A percentile compares a stretch with the other conserved stretches of the same genome.
These are phyloP conservation scores for Alternaria consortialis DNA, from an alignment of 2,329 filamentous ascomycete species.

Conservation along the genomic window DNA sequence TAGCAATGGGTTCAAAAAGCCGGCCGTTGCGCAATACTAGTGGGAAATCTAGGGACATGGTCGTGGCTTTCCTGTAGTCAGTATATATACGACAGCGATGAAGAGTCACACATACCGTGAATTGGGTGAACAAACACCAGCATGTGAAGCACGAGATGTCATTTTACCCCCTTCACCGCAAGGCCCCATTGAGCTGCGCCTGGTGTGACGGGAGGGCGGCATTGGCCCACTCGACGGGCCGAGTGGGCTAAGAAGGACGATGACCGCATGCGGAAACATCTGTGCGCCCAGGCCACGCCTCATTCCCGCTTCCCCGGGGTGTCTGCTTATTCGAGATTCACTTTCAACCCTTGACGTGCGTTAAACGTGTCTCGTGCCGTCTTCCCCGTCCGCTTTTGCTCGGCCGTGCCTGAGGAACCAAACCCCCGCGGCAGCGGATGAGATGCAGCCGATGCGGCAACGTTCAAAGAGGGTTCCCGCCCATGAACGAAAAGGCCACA, in stretches of 20 bases:
- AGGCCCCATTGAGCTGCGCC: constrained; percentile 29
- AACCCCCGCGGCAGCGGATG: constrained; percentile 32
- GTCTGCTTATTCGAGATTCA: constrained; percentile 27
- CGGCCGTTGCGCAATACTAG: constrained; percentile 29
- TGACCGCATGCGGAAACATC: constrained; percentile 25
- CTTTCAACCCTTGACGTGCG: constrained; percentile 21
- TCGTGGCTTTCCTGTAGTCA: constrained; percentile 25
- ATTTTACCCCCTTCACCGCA: constrained; percentile 42
- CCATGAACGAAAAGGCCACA: constrained; percentile 11
- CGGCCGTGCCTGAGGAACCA: constrained; percentile 28
- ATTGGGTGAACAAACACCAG: constrained; percentile 38
- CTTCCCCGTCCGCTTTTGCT: constrained; percentile 41
- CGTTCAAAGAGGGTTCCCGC: constrained; percentile 32
- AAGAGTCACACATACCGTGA: constrained; percentile 32
- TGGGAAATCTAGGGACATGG: constrained; percentile 32
- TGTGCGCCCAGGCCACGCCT: constrained; percentile 13
- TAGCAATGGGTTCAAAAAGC: constrained; percentile 26
- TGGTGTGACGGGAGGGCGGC: constrained; percentile 41
- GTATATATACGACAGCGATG: constrained; percentile 30
- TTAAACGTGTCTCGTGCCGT: constrained; percentile 36
- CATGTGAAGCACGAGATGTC: constrained; percentile 37
- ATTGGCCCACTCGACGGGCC: constrained; percentile 37
- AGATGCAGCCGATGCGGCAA: constrained; percentile 32
- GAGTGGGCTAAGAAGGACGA: constrained; percentile 29
- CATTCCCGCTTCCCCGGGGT: constrained; percentile 34